Evolutionary conservation across 345 rosid species (phyloP), one percentile per base, ranked within the genome.

Genomic region (Limnanthes douglasii): DNA sequence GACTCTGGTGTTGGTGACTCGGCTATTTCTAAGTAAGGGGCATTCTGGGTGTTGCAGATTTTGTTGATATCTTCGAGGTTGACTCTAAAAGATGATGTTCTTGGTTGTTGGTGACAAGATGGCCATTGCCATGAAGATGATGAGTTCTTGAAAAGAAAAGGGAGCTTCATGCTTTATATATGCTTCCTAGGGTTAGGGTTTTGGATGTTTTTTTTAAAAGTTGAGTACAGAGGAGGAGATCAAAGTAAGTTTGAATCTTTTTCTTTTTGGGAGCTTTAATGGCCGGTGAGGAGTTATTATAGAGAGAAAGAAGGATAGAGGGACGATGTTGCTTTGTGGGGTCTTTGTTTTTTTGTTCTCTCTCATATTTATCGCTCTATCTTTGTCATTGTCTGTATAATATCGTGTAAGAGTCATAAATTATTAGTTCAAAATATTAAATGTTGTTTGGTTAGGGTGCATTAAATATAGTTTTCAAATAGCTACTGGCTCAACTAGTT

Each of bases 111-210:
- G 37, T 75, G 55, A 51, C 79, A 86, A 41, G 75, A 65, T 15
- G 78, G 81, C 96, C 96, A 86, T 32, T 80, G 69, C 86, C 96
- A 86, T 8, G 74, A 54, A 4, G 77, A 51, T 1, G 40, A 34
- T 15, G 45, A 22, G 51, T 34, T 59, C 41, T 53, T 57, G 57
- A 34, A 58, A 51, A 76, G 61, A 46, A 71, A 72, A 39, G 70
- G 77, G 41, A 76, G 62, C 54, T 76, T 85, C 85, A 74, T 69
- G 13, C 62, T 75, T 27, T 4, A 30, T 3, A 31, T n/a, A 14
- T n/a, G n/a, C n/a, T n/a, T n/a, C n/a, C n/a, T n/a, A n/a, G n/a
- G n/a, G n/a, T n/a, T n/a, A n/a, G 21, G 18, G 15, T 11, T 18
- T 18, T 24, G 21, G 4, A 27, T 38, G 7, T 11, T 26, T 4